Percentiles rank a stretch among this genome's conserved stretches.
Conservation (phyloP, 2,329 filamentous ascomycete species). For the Thelonectria rubi region DNA sequence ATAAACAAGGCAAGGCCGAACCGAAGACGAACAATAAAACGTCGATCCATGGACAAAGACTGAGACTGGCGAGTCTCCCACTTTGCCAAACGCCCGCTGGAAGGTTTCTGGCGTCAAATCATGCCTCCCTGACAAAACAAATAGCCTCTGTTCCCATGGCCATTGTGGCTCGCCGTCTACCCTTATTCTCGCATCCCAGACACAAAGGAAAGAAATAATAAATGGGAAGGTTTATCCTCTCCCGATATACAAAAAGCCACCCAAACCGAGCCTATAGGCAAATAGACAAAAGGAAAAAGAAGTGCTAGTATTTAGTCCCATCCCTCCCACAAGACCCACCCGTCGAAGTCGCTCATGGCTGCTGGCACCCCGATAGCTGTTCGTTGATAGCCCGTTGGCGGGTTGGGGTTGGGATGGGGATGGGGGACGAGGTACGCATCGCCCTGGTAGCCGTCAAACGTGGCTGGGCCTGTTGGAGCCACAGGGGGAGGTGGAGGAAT, state of each 20-base stretch:
- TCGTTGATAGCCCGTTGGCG: slow-evolving; percentile 45
- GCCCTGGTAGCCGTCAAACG: slow-evolving; percentile 34
- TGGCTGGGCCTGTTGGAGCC: slow-evolving; percentile 5
- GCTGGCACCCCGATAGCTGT: slow-evolving; percentile 41
- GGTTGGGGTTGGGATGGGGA: slow-evolving; percentile 39
- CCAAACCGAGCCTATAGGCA: background rate
- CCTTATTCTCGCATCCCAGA: slow-evolving; percentile 19
- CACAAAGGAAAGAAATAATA: slow-evolving; percentile 20
- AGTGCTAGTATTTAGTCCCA: slow-evolving; percentile 45
- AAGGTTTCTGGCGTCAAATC: slow-evolving; percentile 24
- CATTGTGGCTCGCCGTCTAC: slow-evolving; percentile 33
- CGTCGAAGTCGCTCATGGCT: slow-evolving; percentile 42
- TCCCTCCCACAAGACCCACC: slow-evolving; percentile 53
- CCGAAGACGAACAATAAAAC: slow-evolving; percentile 10
- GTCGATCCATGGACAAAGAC: slow-evolving; percentile 1
- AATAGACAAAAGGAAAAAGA: slow-evolving; percentile 8
- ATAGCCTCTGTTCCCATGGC: slow-evolving; percentile 23
- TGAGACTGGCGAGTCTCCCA: slow-evolving; percentile 3
- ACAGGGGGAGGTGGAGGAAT: slow-evolving; percentile 5
- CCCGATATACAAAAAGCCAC: slow-evolving; percentile 1
- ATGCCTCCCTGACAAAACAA: slow-evolving; percentile 16
- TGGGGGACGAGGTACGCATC: slow-evolving; percentile 41
- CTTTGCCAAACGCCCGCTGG: slow-evolving; percentile 37
- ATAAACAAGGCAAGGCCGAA: slow-evolving; percentile 8
- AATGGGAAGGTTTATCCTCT: slow-evolving; percentile 19